These are phyloP conservation scores for Mucor velutinosus DNA, from an alignment of 371 early-diverging fungal genomes.

Conservation along the genomic window DNA sequence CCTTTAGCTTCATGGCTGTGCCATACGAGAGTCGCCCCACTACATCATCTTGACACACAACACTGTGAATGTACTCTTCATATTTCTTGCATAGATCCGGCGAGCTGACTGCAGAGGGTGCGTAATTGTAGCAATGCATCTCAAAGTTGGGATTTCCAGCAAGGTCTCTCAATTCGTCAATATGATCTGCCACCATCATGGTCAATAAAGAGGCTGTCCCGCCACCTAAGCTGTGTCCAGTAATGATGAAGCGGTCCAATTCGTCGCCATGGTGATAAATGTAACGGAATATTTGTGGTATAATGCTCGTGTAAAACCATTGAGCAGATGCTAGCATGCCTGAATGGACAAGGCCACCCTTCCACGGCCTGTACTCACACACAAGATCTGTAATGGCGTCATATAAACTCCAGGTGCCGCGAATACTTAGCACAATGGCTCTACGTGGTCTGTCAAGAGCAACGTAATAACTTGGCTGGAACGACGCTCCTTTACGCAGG, in stretches of 20 bases:
- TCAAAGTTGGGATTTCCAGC: conserved; percentile 38
- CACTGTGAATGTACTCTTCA: conserved; percentile 64
- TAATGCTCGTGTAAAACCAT: conserved; percentile 71
- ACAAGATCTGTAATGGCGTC: conserved; percentile 84
- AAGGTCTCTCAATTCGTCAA: conserved; percentile 44
- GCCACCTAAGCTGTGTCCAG: conserved; percentile 81
- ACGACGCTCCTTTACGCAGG: conserved; percentile 61
- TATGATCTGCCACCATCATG: conserved; percentile 71
- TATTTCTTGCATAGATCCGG: conserved; percentile 60
- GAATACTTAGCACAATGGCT: conserved; percentile 74
- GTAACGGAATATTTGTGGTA: conserved; percentile 62
- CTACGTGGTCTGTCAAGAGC: conserved; percentile 65
- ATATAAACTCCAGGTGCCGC: conserved; percentile 82
- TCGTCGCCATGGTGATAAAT: conserved; percentile 31
- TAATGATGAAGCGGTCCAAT: conserved; percentile 39
- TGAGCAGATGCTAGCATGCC: conserved; percentile 83
- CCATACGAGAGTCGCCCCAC: conserved; percentile 80
- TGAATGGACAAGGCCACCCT: conserved; percentile 81
- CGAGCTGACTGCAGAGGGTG: conserved; percentile 63
- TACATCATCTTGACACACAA: conserved; percentile 74
- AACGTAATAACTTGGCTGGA: conserved; percentile 79
- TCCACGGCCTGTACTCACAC: conserved; percentile 85
- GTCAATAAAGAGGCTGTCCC: conserved; percentile 75
- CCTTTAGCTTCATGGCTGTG: conserved; percentile 52
- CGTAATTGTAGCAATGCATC: conserved; percentile 47